A percentile compares a stretch with the other conserved stretches of the same genome.
Evolutionary conservation across 345 rosid genomes (phyloP).

Genomic region (Capsella bursapastoris): DNA sequence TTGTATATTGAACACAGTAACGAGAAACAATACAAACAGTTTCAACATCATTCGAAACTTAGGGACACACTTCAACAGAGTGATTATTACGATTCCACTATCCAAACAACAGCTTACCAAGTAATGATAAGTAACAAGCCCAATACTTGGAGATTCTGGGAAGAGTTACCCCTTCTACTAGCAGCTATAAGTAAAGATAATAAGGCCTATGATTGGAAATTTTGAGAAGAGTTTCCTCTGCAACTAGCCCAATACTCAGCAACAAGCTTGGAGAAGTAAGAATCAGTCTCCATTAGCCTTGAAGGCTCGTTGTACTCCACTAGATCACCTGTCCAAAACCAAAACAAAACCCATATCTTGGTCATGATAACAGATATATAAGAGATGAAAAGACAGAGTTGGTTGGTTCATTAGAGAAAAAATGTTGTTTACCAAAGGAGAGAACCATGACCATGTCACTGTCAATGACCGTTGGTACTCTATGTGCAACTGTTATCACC

Average conservation of each 20-base stretch:
- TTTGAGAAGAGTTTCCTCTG: constrained; percentile 46
- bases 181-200: neutral
- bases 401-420: too few species aligned
- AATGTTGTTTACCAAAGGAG: constrained; percentile 55
- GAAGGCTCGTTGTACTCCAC: constrained; percentile 72
- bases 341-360: neutral
- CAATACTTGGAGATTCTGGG: too few species aligned
- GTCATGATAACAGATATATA: neutral
- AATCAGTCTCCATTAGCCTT: constrained; percentile 65
- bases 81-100: too few species aligned
- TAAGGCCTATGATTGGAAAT: neutral
- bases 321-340: constrained; percentile 51
- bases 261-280: constrained; percentile 76
- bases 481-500: constrained; percentile 74
- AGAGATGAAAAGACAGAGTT: constrained; percentile 2
- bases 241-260: constrained; percentile 83
- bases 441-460: constrained; percentile 92
- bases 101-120: too few species aligned
- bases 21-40: too few species aligned
- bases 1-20: too few species aligned
- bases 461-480: constrained; percentile 74
- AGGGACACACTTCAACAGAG: too few species aligned
- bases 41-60: too few species aligned
- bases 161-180: too few species aligned
- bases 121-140: too few species aligned